Evolutionary conservation across 768 basidiomycete genomes (phyloP), one percentile per base, ranked within the genome.

Genomic region (Amanita exitialis): DNA sequence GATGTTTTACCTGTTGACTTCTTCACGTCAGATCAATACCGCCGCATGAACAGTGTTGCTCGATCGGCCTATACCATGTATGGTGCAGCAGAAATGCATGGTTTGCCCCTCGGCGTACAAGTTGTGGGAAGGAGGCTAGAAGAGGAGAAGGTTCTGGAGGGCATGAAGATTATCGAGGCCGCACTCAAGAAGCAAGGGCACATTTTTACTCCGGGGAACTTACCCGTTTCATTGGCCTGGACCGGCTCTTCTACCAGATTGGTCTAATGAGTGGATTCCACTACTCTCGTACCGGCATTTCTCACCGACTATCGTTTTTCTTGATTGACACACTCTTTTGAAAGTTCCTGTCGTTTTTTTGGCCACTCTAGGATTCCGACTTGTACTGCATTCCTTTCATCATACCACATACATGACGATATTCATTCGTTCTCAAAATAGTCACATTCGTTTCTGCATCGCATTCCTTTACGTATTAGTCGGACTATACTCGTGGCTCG

Each of bases 121-220:
- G 62, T 87, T 28, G 71, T 78, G 1, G 83, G 82, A 1, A 66
- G 73, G 41, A 67, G 79, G 37, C 70, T 84, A 36, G 80, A 85
- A 60, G 86, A 88, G 63, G 86, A 89, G 64, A 80, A 80, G 58
- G 83, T 84, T 2, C 55, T 87, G 6, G 77, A 80, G 58, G 82
- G 78, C 2, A 85, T 86, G 79, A 76, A 77, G 57, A 69, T 86
- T 23, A 65, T 73, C 16, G 69, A 73, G 57, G 61, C 54, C 34
- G 66, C 70, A 2, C 57, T 75, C 55, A 57, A 54, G 47, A 57
- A 65, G 49, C 59, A 64, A 47, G 68, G 67, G 1, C 52, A 45
- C 9, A 52, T 59, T 36, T 65, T 63, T 47, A 41, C 30, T 15
- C 34, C 42, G 13, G 50, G 50, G 18, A 51, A 37, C 20, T 42